A percentile compares a stretch with the other conserved stretches of the same genome.
phyloP scores from a whole-genome alignment of 2,329 filamentous ascomycete species.

The Phialophora tarda region DNA sequence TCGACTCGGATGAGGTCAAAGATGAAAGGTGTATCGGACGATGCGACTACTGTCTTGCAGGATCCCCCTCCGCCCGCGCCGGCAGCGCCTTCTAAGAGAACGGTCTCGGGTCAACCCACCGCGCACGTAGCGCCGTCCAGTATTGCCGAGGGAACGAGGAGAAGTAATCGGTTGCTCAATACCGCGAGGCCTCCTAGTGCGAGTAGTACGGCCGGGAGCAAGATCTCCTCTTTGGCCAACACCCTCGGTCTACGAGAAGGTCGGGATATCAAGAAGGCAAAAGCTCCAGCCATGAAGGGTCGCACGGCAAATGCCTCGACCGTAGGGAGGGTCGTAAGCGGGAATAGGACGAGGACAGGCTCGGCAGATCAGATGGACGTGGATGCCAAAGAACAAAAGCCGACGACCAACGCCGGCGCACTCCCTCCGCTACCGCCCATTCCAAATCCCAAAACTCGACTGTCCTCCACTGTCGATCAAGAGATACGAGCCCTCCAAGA shows the following conservation, averaged over 20 bases:
- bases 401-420: constrained; percentile 40
- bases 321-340: constrained; percentile 85
- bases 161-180: constrained; percentile 75
- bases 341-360: constrained; percentile 78
- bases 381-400: constrained; percentile 66
- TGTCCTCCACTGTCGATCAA: constrained; percentile 49
- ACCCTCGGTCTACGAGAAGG: constrained; percentile 65
- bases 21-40: constrained; percentile 48
- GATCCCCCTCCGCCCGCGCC: constrained; percentile 43
- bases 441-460: constrained; percentile 43
- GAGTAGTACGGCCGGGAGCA: constrained; percentile 49
- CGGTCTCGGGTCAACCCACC: constrained; percentile 80
- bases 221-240: constrained; percentile 64
- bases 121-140: constrained; percentile 57
- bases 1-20: constrained; percentile 51
- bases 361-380: constrained; percentile 66
- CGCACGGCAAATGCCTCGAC: constrained; percentile 69
- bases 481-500: constrained; percentile 77
- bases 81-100: constrained; percentile 71
- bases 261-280: constrained; percentile 82
- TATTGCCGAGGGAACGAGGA: constrained; percentile 61
- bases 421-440: constrained; percentile 42
- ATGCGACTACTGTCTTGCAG: constrained; percentile 44
- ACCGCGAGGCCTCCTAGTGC: constrained; percentile 67
- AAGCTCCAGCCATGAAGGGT: constrained; percentile 72